A percentile compares a stretch with the other conserved stretches of the same genome.
Conservation (phyloP, 225 moss, liverwort and hornwort species). For the Pseudoscleropodium purum region DNA sequence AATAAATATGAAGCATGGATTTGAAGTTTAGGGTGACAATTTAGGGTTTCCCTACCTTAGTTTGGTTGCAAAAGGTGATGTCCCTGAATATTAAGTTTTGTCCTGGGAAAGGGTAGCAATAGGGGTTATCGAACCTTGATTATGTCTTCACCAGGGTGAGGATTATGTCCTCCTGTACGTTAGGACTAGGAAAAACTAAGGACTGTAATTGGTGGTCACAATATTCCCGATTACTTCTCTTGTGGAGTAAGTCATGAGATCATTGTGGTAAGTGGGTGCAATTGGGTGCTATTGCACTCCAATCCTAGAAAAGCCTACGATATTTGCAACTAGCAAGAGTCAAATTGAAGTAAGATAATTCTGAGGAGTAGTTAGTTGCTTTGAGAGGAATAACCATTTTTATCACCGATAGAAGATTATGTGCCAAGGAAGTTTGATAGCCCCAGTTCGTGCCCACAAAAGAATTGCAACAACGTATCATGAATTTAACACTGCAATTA, state of each 20-base stretch:
- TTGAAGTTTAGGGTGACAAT: background rate
- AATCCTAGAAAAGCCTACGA: background rate
- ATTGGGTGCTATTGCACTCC: background rate
- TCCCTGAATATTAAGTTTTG: background rate
- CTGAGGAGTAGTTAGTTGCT: background rate
- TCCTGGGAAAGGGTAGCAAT: background rate
- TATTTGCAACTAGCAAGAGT: background rate
- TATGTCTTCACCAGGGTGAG: background rate
- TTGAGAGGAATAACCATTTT: background rate
- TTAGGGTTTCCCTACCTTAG: background rate
- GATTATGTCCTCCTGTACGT: background rate
- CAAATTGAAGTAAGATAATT: background rate
- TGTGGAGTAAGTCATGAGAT: no score
- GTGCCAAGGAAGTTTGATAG: background rate
- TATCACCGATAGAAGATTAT: background rate
- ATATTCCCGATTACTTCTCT: background rate
- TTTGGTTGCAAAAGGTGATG: background rate
- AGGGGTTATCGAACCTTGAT: background rate
- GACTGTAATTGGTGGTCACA: background rate
- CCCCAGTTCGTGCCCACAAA: background rate
- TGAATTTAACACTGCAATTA: background rate
- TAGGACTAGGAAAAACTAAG: background rate
- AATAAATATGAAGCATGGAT: background rate
- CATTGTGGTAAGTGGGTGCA: background rate
- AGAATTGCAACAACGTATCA: background rate